A percentile compares a stretch with the other conserved stretches of the same genome.
Conservation (phyloP, 225 moss, liverwort and hornwort genomes). For the Physcomitrium patens region DNA sequence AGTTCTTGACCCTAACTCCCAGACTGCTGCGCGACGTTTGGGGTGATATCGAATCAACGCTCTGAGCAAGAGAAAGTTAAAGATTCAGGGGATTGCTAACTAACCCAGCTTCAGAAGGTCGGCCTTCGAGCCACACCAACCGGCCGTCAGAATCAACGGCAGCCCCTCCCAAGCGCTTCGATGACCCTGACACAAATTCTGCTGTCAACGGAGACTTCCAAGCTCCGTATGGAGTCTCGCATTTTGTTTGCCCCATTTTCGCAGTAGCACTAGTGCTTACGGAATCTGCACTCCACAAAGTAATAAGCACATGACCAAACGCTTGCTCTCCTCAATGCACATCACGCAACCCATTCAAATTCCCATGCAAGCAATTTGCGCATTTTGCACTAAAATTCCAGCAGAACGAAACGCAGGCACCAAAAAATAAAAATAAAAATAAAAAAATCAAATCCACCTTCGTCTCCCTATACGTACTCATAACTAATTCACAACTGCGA, state of each 20-base stretch:
- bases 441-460: not conserved
- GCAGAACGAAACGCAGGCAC: not conserved
- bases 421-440: not conserved
- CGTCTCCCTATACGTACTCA: not conserved
- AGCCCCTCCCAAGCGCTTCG: constrained; percentile 60
- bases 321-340: not conserved
- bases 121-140: constrained; percentile 82
- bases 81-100: constrained; percentile 18
- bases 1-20: not conserved
- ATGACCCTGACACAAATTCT: constrained; percentile 78
- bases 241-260: constrained; percentile 64
- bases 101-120: constrained; percentile 85
- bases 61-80: not conserved
- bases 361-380: not conserved
- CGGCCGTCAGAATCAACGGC: constrained; percentile 70
- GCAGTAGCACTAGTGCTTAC: constrained; percentile 9
- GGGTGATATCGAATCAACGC: not conserved
- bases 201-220: constrained; percentile 91
- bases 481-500: not conserved
- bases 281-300: constrained; percentile 23
- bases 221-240: constrained; percentile 73
- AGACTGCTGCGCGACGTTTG: not conserved
- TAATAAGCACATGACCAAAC: not conserved
- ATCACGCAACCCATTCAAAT: not conserved
- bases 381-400: not conserved